Percentiles rank a stretch among this genome's conserved stretches.
Conservation (phyloP, 768 basidiomycete genomes). For the Suillus bovinus region DNA sequence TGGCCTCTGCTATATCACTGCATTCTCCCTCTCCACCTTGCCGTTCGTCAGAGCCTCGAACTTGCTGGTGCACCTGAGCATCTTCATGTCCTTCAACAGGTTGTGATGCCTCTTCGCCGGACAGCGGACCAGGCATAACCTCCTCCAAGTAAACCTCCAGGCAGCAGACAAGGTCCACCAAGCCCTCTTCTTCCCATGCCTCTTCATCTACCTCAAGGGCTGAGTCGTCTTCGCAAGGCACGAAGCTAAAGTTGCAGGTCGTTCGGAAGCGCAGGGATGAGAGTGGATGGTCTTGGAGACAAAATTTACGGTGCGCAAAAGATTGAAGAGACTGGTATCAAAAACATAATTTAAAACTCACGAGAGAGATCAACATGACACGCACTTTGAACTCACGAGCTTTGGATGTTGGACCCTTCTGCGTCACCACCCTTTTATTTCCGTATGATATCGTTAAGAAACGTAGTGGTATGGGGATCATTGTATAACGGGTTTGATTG, state of each 20-base stretch:
- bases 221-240: neutral
- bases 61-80: neutral
- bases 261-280: too few species aligned
- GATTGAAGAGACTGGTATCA: too few species aligned
- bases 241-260: neutral
- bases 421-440: neutral
- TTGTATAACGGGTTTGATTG: conserved; percentile 2
- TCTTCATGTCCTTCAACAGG: neutral
- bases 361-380: too few species aligned
- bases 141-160: neutral
- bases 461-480: conserved; percentile 21
- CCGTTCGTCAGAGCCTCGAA: neutral
- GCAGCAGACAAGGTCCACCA: conserved; percentile 1
- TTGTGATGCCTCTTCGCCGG: neutral
- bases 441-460: conserved; percentile 11
- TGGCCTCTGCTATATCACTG: neutral
- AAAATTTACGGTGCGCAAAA: too few species aligned
- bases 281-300: too few species aligned
- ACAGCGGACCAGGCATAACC: too few species aligned
- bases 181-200: conserved; percentile 1
- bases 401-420: neutral
- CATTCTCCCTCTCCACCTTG: neutral
- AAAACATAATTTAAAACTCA: too few species aligned
- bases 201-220: conserved; percentile 3
- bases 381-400: neutral